phyloP scores from a whole-genome alignment of 495 filamentous ascomycete species.

The Aspergillus saccharolyticus region DNA sequence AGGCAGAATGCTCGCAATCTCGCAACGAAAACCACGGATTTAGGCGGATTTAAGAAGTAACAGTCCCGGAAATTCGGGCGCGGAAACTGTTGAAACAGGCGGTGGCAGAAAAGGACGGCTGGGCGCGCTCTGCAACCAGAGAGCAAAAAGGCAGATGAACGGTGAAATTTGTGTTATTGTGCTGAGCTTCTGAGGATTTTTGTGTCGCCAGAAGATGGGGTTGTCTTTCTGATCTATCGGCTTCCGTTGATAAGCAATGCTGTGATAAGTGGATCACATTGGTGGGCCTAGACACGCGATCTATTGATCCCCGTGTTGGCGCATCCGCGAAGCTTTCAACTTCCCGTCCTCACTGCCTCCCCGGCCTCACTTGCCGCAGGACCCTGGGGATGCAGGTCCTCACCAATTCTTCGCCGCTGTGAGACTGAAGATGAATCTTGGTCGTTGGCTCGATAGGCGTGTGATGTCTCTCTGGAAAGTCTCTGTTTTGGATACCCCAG shows the following conservation, averaged over 20 bases:
- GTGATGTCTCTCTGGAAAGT: background rate
- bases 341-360: background rate
- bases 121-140: too few species aligned
- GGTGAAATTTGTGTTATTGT: background rate
- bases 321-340: background rate
- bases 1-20: background rate
- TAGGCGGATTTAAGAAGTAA: background rate
- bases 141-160: too few species aligned
- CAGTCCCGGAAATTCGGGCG: background rate
- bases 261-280: background rate
- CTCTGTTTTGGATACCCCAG: background rate
- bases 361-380: background rate
- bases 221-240: background rate
- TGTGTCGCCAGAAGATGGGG: background rate
- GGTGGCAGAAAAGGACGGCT: background rate
- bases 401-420: background rate
- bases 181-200: background rate
- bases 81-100: background rate
- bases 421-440: background rate
- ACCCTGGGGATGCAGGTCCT: background rate
- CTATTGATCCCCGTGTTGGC: background rate
- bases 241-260: background rate
- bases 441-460: background rate
- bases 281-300: background rate
- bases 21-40: background rate